Evolutionary conservation across 2,329 filamentous ascomycete species (phyloP), one percentile per base, ranked within the genome.

Genomic region (Beauveria sp.): DNA sequence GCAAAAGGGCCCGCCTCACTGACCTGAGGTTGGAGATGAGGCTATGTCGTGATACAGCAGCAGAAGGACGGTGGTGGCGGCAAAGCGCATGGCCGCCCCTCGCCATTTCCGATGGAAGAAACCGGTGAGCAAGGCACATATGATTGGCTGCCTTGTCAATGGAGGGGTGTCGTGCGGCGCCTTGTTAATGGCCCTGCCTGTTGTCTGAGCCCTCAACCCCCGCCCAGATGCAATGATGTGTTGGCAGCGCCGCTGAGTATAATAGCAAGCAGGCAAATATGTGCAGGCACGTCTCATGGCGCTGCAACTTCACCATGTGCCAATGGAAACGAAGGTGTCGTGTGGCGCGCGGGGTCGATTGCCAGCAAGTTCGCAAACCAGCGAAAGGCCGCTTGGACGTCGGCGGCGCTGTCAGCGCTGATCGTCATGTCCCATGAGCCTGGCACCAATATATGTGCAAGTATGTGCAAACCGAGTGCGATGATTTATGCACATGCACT

Each of bases 221-320:
- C 61, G 56, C 61, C 47, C 47, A 43, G 41, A 63, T 63, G 61
- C 61, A 63, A 54, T 63, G 61, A 59, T 63, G 61, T 55, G 61
- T 47, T 63, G 61, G 61, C 61, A 63, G 57, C 52, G 55, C 55
- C 50, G 61, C 40, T 59, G 61, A 34, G 28, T 54, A 60, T 61
- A 26, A 61, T 51, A 52, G 44, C 47, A 56, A 56, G 34, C 48
- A 53, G 54, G 47, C 40, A 47, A 58, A 58, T 46, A 22, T 5
- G 55, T 43, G 41, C 41, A 46, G 59, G 46, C 46, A 44, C 53
- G 28, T 40, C 52, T 51, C 30, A 50, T 37, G 47, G 48, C 34
- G 48, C 48, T 59, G 40, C 56, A 9, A 59, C 56, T 59, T 53
- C 40, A 37, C 56, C 56, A 46, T 59, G 55, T 58, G 56, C 40